Evolutionary conservation across 306 rosid genomes (phyloP), one percentile per base, ranked within the genome.

Genomic region (Trifolium dubium): DNA sequence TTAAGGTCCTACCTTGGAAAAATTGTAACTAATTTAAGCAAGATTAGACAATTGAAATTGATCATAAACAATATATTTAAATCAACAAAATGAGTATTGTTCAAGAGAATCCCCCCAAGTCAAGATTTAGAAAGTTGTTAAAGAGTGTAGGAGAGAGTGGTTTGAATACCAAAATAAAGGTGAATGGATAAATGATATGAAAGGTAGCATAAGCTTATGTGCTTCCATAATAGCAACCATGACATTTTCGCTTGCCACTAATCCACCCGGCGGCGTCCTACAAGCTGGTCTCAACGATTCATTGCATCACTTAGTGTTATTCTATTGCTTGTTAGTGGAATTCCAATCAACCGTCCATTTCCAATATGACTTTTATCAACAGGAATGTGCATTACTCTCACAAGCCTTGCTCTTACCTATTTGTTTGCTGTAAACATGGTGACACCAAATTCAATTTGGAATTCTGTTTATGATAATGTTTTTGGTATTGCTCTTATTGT

Each of bases 191-290:
- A 8, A 70, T 3, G 59, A 62, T 0, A 62, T 78, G 77, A 78
- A 30, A 32, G 72, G 50, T 3, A 28, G 6, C 17, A 3, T 70
- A 18, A 18, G 60, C 71, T 7, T 78, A 54, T n/a, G 8, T 1
- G 77, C 59, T 39, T 37, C 82, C 0, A 32, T 78, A 5, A 78
- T 78, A 12, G 49, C 81, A 61, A 78, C 72, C 0, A 30, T 78
- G 30, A 15, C 77, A 19, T 78, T 78, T 29, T 55, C 64, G 29
- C 29, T 23, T 2, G 76, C 59, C n/a, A 12, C 59, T 5, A 78
- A 71, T 31, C 77, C 67, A 40, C 77, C 67, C 0, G 77, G 77
- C 4, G 72, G 72, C 0, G 41, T 71, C 3, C 1, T 8, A 1
- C 67, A 66, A 10, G 10, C 18, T 4, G 2, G 61, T 19, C 0